Percentiles rank a stretch among this genome's conserved stretches.
Conservation (phyloP, 129 eudicot species). For the Saussurea involucrata region DNA sequence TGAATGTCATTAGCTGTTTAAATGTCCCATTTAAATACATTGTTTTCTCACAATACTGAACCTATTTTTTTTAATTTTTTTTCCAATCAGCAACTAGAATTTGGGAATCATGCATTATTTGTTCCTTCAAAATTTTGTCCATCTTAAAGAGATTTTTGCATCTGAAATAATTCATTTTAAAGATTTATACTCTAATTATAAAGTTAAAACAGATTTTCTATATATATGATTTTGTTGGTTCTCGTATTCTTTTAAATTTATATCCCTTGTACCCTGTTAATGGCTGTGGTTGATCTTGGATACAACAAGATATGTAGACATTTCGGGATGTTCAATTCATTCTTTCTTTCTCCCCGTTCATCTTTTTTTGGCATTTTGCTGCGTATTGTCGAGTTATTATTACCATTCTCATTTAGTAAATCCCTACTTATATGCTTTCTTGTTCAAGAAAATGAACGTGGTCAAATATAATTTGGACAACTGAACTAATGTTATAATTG, state of each 20-base stretch:
- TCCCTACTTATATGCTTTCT: background rate
- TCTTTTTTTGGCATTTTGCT: background rate
- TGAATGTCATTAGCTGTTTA: background rate
- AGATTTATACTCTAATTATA: no score
- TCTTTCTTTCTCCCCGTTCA: background rate
- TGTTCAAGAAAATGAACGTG: background rate
- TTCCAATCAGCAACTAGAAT: background rate
- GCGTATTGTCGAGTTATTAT: background rate
- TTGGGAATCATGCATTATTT: background rate
- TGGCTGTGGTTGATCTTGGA: background rate
- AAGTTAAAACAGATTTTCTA: no score
- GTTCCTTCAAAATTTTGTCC: background rate
- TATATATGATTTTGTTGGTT: no score
- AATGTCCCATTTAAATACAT: constrained; percentile 1
- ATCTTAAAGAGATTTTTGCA: background rate
- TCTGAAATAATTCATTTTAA: background rate
- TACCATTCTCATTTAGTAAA: background rate
- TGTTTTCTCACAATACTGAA: constrained; percentile 1
- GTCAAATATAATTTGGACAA: background rate
- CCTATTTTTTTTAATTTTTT: background rate
- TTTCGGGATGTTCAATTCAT: background rate
- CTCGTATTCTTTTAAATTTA: no score
- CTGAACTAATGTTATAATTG: background rate
- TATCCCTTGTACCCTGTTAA: background rate
- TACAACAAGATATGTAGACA: background rate